These are phyloP conservation scores for Juglanconis juglandina DNA, from an alignment of 2,329 filamentous ascomycete species.

Conservation along the genomic window DNA sequence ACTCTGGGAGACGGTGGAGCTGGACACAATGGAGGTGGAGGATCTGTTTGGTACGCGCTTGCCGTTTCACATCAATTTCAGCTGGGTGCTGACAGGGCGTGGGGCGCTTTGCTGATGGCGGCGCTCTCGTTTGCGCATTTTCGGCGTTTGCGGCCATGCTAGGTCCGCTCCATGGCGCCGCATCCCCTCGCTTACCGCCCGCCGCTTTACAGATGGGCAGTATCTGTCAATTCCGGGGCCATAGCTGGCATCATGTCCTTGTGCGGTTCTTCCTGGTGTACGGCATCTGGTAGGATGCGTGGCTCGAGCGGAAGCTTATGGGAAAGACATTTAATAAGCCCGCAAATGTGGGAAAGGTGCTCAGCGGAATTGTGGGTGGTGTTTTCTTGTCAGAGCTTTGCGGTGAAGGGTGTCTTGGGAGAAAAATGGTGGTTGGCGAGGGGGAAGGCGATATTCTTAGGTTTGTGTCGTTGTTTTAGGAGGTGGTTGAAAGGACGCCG, in stretches of 20 bases:
- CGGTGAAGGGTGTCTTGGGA: constrained; percentile 36
- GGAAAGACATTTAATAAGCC: constrained; percentile 31
- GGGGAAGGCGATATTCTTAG: constrained; percentile 33
- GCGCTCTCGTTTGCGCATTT: constrained; percentile 37
- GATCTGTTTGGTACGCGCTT: constrained; percentile 33
- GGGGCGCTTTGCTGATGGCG: constrained; percentile 39
- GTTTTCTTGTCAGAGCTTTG: constrained; percentile 38
- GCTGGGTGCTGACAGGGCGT: constrained; percentile 31
- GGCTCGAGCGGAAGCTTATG: constrained; percentile 35
- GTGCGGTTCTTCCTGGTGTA: constrained; percentile 41
- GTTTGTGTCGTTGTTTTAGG: constrained; percentile 26
- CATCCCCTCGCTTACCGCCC: constrained; percentile 40
- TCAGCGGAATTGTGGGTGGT: constrained; percentile 38
- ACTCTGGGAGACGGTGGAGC: not conserved
- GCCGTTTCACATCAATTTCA: constrained; percentile 29
- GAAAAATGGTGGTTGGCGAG: constrained; percentile 30
- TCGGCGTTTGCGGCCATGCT: constrained; percentile 37
- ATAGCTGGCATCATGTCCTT: constrained; percentile 42
- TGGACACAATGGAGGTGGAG: not conserved
- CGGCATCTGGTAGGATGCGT: constrained; percentile 42
- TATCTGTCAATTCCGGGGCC: constrained; percentile 39
- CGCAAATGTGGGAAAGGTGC: constrained; percentile 40
- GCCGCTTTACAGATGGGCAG: constrained; percentile 38
- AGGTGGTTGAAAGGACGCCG: constrained; percentile 22
- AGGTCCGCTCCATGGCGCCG: constrained; percentile 32